Conservation (phyloP, 2,329 filamentous ascomycete genomes). For the Fonsecaea erecta region DNA sequence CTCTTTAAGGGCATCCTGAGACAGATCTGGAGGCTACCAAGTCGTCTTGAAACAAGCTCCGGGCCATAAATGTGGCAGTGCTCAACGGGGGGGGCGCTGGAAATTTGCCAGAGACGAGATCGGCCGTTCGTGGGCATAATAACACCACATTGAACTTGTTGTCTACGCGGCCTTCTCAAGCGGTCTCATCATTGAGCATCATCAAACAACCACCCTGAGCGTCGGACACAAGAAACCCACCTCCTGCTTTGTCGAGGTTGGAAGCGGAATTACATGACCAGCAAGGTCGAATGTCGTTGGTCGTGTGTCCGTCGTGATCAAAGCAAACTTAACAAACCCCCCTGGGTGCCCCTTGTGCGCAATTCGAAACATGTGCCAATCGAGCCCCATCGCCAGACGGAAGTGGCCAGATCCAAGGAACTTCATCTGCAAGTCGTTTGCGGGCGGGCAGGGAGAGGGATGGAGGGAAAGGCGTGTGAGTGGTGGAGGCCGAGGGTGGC, state of each 20-base stretch:
- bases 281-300: slow-evolving; percentile 2
- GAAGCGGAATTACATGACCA: slow-evolving; percentile 15
- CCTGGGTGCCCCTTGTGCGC: slow-evolving; percentile 10
- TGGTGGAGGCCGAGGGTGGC: slow-evolving; percentile 9
- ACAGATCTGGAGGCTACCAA: slow-evolving; percentile 9
- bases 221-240: background rate
- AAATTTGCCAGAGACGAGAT: slow-evolving; percentile 20
- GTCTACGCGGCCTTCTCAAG: background rate
- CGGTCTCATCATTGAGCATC: background rate
- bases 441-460: background rate
- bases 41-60: slow-evolving; percentile 25
- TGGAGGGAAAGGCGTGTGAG: background rate
- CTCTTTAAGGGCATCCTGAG: slow-evolving; percentile 2
- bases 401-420: slow-evolving; percentile 13
- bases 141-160: background rate
- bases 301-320: slow-evolving; percentile 5
- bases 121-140: background rate
- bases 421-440: slow-evolving; percentile 10
- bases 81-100: background rate
- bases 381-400: slow-evolving; percentile 12
- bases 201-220: background rate
- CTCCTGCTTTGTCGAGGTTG: background rate
- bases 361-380: slow-evolving; percentile 34
- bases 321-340: slow-evolving; percentile 4
- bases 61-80: slow-evolving; percentile 23